Conservation (phyloP, 73 alveolate genomes). For the Tetrahymena elliotti region DNA sequence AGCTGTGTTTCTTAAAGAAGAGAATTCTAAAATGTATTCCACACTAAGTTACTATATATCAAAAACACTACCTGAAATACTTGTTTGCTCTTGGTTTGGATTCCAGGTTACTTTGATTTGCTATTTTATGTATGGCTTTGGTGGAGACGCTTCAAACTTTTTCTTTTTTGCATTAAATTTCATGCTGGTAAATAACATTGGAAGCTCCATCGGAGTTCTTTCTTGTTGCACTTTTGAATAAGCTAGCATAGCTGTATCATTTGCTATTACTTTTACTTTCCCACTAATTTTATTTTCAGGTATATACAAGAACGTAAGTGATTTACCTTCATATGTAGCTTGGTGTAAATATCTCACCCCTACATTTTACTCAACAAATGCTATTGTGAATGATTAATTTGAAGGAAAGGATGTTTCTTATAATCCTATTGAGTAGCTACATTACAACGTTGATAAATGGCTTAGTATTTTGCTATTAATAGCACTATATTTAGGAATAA, state of each 20-base stretch:
- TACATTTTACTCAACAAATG: too few species aligned
- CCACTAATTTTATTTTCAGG: background rate
- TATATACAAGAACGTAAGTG: too few species aligned
- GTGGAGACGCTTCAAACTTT: background rate
- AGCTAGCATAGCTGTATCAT: background rate
- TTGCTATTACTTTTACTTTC: background rate
- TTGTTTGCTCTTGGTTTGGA: background rate
- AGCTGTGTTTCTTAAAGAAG: background rate
- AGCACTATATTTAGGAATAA: background rate
- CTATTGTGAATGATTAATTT: too few species aligned
- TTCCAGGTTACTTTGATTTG: background rate
- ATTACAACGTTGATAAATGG: too few species aligned
- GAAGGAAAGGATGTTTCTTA: too few species aligned
- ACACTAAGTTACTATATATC: background rate
- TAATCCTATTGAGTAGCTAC: too few species aligned
- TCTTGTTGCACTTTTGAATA: background rate
- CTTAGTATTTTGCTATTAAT: background rate
- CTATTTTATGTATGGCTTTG: background rate
- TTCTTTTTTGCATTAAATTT: background rate
- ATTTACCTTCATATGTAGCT: too few species aligned
- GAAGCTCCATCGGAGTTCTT: background rate
- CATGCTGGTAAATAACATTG: background rate
- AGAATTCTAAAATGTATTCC: background rate
- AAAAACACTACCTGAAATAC: background rate
- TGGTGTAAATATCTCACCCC: too few species aligned